Evolutionary conservation across 257 asterid genomes (phyloP).

Genomic region (Solanum boliviense): DNA sequence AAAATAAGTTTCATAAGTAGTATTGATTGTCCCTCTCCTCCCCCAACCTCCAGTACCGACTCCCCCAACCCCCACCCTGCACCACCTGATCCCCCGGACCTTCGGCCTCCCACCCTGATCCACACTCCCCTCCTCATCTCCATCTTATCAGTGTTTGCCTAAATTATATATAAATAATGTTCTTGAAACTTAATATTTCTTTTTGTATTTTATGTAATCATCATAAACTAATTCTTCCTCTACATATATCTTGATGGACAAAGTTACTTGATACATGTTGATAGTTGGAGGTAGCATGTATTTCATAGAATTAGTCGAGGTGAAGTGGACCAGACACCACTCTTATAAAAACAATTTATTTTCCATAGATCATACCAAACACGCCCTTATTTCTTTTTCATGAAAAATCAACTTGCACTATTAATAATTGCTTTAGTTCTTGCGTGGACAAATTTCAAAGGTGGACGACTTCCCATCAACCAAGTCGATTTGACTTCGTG

Average conservation of each 20-base stretch:
- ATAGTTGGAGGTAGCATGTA: neutral
- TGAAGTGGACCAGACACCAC: neutral
- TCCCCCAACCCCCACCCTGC: neutral
- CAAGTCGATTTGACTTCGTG: neutral
- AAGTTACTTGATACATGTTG: neutral
- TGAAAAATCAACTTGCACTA: neutral
- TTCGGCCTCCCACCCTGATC: neutral
- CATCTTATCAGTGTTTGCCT: neutral
- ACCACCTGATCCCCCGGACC: neutral
- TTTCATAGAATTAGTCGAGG: neutral
- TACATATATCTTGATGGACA: neutral
- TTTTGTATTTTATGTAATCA: neutral
- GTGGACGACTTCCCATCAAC: neutral
- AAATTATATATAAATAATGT: neutral
- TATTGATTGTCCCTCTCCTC: neutral
- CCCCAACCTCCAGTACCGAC: no score
- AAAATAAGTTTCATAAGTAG: neutral
- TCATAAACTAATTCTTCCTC: neutral
- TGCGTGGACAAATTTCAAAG: neutral
- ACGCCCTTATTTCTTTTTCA: neutral
- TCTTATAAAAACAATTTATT: neutral
- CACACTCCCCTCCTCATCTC: neutral
- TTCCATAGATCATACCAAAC: neutral
- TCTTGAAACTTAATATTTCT: neutral
- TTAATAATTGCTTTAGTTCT: neutral